phyloP scores from a whole-genome alignment of 2,329 filamentous ascomycete genomes.

The Aspergillus japonicus region DNA sequence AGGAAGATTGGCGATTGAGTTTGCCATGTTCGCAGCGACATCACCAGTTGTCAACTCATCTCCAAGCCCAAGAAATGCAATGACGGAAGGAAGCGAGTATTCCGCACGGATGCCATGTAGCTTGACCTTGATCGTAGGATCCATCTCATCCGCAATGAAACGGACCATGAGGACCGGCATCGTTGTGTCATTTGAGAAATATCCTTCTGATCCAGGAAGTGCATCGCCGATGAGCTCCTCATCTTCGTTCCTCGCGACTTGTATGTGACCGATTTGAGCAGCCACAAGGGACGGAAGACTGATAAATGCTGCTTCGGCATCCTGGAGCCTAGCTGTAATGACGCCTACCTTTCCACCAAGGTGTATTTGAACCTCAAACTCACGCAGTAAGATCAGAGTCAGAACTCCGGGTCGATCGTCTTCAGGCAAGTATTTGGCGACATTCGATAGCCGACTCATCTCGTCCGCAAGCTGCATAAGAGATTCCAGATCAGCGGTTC shows the following conservation, averaged over 20 bases:
- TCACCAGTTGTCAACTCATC: constrained; percentile 69
- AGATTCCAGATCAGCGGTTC: constrained; percentile 63
- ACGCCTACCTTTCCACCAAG: constrained; percentile 68
- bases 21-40: constrained; percentile 71
- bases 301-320: constrained; percentile 75
- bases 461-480: constrained; percentile 75
- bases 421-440: constrained; percentile 92
- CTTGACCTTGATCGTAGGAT: constrained; percentile 85
- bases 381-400: constrained; percentile 67
- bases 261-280: constrained; percentile 66
- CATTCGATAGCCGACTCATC: constrained; percentile 75
- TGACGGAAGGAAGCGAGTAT: constrained; percentile 79
- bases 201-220: constrained; percentile 36
- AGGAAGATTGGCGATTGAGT: constrained; percentile 75
- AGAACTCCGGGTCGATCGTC: constrained; percentile 90
- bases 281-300: constrained; percentile 80
- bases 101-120: constrained; percentile 82
- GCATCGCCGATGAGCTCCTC: constrained; percentile 72
- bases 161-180: constrained; percentile 76
- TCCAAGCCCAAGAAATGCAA: constrained; percentile 72
- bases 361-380: constrained; percentile 61
- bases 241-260: constrained; percentile 61
- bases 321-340: constrained; percentile 57
- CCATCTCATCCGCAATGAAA: constrained; percentile 90
- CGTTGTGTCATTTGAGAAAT: constrained; percentile 14